Conservation (phyloP, 75 land plant genomes). For the Pinus albicaulis region DNA sequence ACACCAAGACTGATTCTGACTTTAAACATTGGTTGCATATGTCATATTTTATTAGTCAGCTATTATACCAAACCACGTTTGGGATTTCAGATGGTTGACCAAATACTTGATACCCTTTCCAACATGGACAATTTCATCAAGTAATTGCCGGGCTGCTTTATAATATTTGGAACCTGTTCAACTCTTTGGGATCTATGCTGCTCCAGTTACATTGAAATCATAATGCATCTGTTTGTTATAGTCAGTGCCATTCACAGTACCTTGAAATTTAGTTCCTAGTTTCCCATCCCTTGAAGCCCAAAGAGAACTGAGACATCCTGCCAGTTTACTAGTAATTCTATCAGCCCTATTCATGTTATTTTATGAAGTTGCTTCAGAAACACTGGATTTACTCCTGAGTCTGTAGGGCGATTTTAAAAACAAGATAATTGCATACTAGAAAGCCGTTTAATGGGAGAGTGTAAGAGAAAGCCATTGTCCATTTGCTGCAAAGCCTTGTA, state of each 20-base stretch:
- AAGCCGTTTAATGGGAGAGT: constrained; percentile 30
- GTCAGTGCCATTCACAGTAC: neutral
- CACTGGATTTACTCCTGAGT: neutral
- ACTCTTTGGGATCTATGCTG: neutral
- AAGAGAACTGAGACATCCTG: neutral
- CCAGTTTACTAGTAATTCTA: neutral
- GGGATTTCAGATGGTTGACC: neutral
- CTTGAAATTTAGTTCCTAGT: neutral
- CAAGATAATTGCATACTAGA: neutral
- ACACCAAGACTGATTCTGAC: too few relatives aligned
- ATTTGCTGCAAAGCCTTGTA: too few relatives aligned
- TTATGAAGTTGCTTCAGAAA: neutral
- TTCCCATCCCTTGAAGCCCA: neutral
- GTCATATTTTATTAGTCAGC: neutral
- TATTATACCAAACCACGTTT: neutral
- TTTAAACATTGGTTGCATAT: neutral
- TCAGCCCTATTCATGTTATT: neutral
- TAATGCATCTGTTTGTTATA: neutral
- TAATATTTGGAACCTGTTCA: constrained; percentile 15
- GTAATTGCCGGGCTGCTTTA: constrained; percentile 23
- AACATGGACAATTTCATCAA: constrained; percentile 22
- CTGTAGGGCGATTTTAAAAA: neutral
- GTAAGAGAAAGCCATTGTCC: constrained; percentile 57
- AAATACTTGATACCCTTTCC: constrained; percentile 11
- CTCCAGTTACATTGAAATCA: neutral